A percentile compares a stretch with the other conserved stretches of the same genome.
phyloP scores from a whole-genome alignment of 768 basidiomycete genomes.

The Tricholoma terreum region DNA sequence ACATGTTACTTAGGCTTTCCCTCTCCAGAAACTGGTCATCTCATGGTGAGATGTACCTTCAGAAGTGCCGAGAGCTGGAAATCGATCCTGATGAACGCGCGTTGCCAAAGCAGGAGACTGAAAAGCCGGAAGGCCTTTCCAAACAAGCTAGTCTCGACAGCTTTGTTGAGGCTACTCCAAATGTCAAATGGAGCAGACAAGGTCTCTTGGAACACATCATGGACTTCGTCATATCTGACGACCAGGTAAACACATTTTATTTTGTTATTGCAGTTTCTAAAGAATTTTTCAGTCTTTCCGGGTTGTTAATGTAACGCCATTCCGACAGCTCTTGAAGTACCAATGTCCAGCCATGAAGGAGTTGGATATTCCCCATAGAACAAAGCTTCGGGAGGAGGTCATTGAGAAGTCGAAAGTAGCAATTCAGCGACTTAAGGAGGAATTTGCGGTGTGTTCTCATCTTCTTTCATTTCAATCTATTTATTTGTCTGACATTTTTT shows the following conservation, averaged over 20 bases:
- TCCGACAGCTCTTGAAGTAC: constrained; percentile 8
- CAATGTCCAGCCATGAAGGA: constrained; percentile 10
- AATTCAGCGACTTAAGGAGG: not conserved
- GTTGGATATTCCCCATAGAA: constrained; percentile 9
- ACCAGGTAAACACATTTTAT: constrained; percentile 7
- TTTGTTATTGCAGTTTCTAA: constrained; percentile 3
- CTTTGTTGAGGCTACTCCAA: constrained; percentile 1
- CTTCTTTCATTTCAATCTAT: not conserved
- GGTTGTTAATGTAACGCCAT: constrained; percentile 7
- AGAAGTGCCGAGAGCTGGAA: not conserved
- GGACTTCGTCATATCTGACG: constrained; percentile 6
- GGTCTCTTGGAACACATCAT: constrained; percentile 11
- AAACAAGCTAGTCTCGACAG: constrained; percentile 7
- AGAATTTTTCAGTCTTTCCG: constrained; percentile 1
- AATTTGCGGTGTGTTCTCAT: constrained; percentile 6
- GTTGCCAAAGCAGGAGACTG: not conserved
- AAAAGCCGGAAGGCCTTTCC: not conserved
- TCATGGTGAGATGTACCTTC: not conserved
- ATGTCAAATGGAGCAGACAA: constrained; percentile 10
- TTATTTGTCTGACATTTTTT: not conserved
- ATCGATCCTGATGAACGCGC: not conserved
- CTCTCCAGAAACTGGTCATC: not conserved
- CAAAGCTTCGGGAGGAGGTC: constrained; percentile 8
- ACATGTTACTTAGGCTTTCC: not conserved
- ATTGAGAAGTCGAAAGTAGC: constrained; percentile 6